phyloP scores from a whole-genome alignment of 805 yeast species.

The Kluyveromyces nonfermentans region DNA sequence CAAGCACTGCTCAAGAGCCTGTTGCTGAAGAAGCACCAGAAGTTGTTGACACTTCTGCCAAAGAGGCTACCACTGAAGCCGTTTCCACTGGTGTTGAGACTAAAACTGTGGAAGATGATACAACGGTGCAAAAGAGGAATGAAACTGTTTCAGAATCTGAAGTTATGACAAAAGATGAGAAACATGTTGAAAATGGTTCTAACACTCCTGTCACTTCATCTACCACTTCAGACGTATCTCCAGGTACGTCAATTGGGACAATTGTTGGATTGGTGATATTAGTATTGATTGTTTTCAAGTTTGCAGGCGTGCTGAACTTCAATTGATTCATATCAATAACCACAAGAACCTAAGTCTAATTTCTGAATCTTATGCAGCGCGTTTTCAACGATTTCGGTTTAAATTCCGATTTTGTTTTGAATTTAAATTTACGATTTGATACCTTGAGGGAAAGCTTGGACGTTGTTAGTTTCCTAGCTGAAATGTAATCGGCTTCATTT shows the following conservation, averaged over 20 bases:
- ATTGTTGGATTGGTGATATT: slow-evolving; percentile 1
- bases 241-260: background rate
- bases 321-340: slow-evolving; percentile 1
- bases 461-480: background rate
- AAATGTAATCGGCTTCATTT: background rate
- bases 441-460: background rate
- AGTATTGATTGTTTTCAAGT: slow-evolving; percentile 4
- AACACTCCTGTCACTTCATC: slow-evolving; percentile 35
- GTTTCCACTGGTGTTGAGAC: slow-evolving; percentile 7
- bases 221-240: slow-evolving; percentile 9
- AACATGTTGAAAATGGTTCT: slow-evolving; percentile 11
- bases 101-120: slow-evolving; percentile 12
- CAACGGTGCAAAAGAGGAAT: slow-evolving; percentile 7
- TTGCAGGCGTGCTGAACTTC: slow-evolving; percentile 6
- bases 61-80: slow-evolving; percentile 3
- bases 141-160: slow-evolving; percentile 15
- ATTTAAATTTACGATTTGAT: background rate
- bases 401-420: background rate
- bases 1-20: slow-evolving; percentile 4
- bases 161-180: slow-evolving; percentile 4
- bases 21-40: slow-evolving; percentile 2
- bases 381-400: background rate
- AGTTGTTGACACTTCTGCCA: background rate
- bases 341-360: background rate
- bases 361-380: background rate